phyloP scores from a whole-genome alignment of 306 rosid genomes.

The Acacia crassicarpa region DNA sequence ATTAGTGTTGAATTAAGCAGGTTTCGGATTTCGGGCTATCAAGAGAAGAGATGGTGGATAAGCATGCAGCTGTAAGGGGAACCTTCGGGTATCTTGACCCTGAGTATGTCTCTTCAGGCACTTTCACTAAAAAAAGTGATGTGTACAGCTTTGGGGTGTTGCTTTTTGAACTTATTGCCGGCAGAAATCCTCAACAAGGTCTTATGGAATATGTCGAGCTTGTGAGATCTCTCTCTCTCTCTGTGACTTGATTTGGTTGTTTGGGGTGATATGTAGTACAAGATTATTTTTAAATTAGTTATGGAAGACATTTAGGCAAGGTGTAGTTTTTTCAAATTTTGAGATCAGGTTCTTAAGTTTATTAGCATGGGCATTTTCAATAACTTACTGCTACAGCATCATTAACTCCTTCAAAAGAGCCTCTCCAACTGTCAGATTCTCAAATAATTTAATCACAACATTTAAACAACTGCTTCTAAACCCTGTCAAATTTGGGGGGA shows the following conservation, averaged over 20 bases:
- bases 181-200: slow-evolving; percentile 98
- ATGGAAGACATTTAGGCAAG: neutral
- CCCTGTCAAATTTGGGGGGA: neutral
- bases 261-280: neutral
- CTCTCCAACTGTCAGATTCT: neutral
- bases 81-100: slow-evolving; percentile 98
- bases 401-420: neutral
- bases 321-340: neutral
- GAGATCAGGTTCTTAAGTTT: neutral
- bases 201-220: slow-evolving; percentile 97
- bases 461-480: neutral
- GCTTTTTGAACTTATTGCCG: slow-evolving; percentile 93
- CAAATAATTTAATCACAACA: neutral
- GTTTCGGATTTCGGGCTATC: slow-evolving; percentile 99
- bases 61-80: slow-evolving; percentile 82
- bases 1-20: slow-evolving; percentile 40
- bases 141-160: slow-evolving; percentile 95
- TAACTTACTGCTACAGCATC: neutral
- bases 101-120: slow-evolving; percentile 84
- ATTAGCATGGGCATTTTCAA: neutral
- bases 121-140: slow-evolving; percentile 96
- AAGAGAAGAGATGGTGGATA: slow-evolving; percentile 92
- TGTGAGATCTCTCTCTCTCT: slow-evolving; percentile 59
- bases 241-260: neutral
- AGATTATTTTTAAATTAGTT: neutral